Percentiles rank a stretch among this genome's conserved stretches.
phyloP scores from a whole-genome alignment of 495 filamentous ascomycete genomes.

The Tricharina praecox region DNA sequence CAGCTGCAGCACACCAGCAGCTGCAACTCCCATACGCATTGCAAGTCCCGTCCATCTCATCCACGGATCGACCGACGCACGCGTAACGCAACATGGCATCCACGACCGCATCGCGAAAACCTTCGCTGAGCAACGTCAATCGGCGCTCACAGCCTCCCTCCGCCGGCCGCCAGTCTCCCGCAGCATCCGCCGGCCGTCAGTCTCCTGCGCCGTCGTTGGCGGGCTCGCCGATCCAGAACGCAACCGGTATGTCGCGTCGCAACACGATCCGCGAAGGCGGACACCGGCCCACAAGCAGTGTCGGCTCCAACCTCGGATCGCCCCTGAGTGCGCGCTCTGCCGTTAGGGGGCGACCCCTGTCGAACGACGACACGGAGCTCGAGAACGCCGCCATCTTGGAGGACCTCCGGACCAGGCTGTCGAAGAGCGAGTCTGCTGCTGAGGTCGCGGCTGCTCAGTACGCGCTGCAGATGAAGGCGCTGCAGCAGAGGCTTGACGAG shows the following conservation, averaged over 20 bases:
- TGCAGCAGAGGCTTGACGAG: conserved; percentile 78
- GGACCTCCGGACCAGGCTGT: conserved; percentile 63
- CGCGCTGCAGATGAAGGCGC: conserved; percentile 63
- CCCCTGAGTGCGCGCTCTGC: conserved; percentile 23
- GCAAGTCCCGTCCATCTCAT: background rate
- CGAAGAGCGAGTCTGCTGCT: conserved; percentile 59
- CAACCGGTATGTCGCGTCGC: conserved; percentile 12
- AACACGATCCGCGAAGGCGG: conserved; percentile 13
- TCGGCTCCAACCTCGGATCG: conserved; percentile 15
- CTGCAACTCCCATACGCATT: background rate
- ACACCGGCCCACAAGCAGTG: conserved; percentile 13
- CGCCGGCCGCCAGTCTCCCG: conserved; percentile 7
- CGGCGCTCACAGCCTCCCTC: conserved; percentile 22
- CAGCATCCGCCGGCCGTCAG: conserved; percentile 13
- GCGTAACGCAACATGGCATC: background rate
- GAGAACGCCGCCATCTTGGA: conserved; percentile 67
- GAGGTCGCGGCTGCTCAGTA: conserved; percentile 64
- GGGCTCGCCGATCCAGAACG: background rate
- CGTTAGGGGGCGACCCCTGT: conserved; percentile 13
- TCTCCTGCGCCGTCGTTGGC: conserved; percentile 19
- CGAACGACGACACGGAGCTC: conserved; percentile 17
- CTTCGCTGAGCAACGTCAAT: conserved; percentile 20
- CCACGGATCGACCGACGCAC: background rate
- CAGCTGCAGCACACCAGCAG: too few relatives aligned
- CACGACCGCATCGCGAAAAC: conserved; percentile 19